Conservation (phyloP, 2,329 filamentous ascomycete genomes). For the Helotiales sp. region DNA sequence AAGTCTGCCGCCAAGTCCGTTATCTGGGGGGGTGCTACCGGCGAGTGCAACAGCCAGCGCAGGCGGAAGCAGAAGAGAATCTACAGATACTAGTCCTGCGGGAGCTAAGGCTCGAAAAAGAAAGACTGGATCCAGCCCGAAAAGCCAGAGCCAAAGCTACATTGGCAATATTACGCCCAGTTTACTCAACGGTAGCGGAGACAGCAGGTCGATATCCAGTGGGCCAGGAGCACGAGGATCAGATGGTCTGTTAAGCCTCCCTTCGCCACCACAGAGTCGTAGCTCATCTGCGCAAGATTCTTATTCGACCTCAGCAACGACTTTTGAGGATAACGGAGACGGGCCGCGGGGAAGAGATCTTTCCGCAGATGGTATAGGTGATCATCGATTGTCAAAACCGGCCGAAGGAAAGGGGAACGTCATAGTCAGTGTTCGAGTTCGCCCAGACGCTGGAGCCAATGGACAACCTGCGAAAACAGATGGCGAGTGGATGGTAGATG, state of each 20-base stretch:
- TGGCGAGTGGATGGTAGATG: constrained; percentile 91
- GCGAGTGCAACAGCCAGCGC: constrained; percentile 23
- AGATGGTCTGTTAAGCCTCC: constrained; percentile 75
- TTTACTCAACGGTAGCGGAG: constrained; percentile 77
- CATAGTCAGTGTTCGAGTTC: constrained; percentile 89
- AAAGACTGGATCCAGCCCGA: constrained; percentile 43
- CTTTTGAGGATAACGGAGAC: constrained; percentile 80
- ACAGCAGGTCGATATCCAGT: constrained; percentile 73
- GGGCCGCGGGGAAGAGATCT: constrained; percentile 44
- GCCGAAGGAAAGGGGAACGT: constrained; percentile 89
- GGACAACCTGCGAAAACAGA: constrained; percentile 65
- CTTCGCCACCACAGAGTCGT: constrained; percentile 85
- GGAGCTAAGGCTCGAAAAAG: constrained; percentile 37
- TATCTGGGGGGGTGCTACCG: constrained; percentile 52
- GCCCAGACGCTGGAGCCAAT: constrained; percentile 75
- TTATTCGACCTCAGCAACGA: constrained; percentile 87
- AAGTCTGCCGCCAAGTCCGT: constrained; percentile 67
- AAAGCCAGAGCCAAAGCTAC: constrained; percentile 44
- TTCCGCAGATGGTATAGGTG: constrained; percentile 38
- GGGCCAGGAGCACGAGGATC: constrained; percentile 67
- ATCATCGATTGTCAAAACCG: constrained; percentile 53
- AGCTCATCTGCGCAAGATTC: constrained; percentile 93
- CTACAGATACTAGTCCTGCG: constrained; percentile 33
- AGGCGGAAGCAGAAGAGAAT: constrained; percentile 31
- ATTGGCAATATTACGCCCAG: constrained; percentile 63